A percentile compares a stretch with the other conserved stretches of the same genome.
phyloP scores from a whole-genome alignment of 345 rosid species.

The Orychophragmus violaceus region DNA sequence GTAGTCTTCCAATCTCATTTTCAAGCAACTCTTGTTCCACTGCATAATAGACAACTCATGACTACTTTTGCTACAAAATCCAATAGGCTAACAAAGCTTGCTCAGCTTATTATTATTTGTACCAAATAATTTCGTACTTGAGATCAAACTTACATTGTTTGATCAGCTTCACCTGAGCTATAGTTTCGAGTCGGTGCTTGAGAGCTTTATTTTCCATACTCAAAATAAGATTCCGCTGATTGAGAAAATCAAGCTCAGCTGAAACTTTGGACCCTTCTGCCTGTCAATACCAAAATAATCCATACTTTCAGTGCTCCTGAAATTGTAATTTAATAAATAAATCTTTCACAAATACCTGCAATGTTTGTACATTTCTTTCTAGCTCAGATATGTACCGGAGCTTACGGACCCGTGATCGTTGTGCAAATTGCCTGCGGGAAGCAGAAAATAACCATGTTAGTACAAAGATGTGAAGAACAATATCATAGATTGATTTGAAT shows the following conservation, averaged over 20 bases:
- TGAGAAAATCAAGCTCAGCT: no score
- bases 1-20: slow-evolving; percentile 82
- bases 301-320: neutral
- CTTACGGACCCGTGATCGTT: no score
- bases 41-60: slow-evolving; percentile 32
- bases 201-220: slow-evolving; percentile 89
- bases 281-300: slow-evolving; percentile 26
- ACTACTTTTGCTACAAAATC: no score
- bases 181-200: slow-evolving; percentile 65
- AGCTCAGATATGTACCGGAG: no score
- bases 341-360: slow-evolving; percentile 48
- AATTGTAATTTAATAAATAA: neutral
- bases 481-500: no score
- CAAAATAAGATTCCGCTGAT: no score
- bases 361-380: no score
- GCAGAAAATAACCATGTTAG: slow-evolving; percentile 14
- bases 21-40: slow-evolving; percentile 97
- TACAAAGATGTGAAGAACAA: neutral
- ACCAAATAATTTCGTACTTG: neutral
- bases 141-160: slow-evolving; percentile 56
- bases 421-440: slow-evolving; percentile 86
- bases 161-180: slow-evolving; percentile 73
- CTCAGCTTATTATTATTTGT: no score
- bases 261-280: slow-evolving; percentile 76
- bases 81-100: no score